phyloP scores from a whole-genome alignment of 106 monocot species.

The Hemerocallis citrina region DNA sequence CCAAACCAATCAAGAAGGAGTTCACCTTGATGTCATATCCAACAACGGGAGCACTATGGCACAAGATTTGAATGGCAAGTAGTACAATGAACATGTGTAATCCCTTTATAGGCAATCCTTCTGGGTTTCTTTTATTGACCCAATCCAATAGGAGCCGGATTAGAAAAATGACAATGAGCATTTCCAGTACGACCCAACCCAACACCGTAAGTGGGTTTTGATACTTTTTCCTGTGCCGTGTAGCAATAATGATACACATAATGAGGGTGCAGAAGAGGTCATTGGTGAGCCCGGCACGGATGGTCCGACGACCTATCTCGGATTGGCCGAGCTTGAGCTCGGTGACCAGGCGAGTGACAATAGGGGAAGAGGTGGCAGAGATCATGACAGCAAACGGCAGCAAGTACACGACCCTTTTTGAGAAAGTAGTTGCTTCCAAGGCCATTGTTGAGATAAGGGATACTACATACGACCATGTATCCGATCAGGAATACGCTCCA shows the following conservation, averaged over 20 bases:
- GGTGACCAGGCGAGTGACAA: slow-evolving; percentile 55
- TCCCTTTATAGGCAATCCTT: slow-evolving; percentile 47
- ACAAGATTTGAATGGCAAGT: slow-evolving; percentile 6
- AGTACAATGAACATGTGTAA: slow-evolving; percentile 23
- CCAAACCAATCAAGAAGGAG: slow-evolving; percentile 58
- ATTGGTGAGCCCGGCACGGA: slow-evolving; percentile 34
- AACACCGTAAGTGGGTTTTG: not conserved
- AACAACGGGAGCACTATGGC: not conserved
- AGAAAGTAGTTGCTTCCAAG: too few relatives aligned
- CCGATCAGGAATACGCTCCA: slow-evolving; percentile 6
- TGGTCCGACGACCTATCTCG: slow-evolving; percentile 39
- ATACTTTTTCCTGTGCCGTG: too few relatives aligned
- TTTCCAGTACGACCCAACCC: not conserved
- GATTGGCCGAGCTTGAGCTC: slow-evolving; percentile 76
- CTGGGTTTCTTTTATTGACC: slow-evolving; percentile 43
- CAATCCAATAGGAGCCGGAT: slow-evolving; percentile 12
- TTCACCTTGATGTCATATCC: slow-evolving; percentile 29
- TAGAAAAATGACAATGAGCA: slow-evolving; percentile 11
- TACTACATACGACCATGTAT: too few relatives aligned
- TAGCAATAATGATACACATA: slow-evolving; percentile 5
- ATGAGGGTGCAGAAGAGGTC: slow-evolving; percentile 47
- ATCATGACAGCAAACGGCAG: slow-evolving; percentile 20
- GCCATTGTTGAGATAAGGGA: too few relatives aligned
- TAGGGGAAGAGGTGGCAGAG: slow-evolving; percentile 43
- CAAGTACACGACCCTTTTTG: not conserved